These are phyloP conservation scores for Xylaria castorea DNA, from an alignment of 495 filamentous ascomycete species.

Conservation along the genomic window DNA sequence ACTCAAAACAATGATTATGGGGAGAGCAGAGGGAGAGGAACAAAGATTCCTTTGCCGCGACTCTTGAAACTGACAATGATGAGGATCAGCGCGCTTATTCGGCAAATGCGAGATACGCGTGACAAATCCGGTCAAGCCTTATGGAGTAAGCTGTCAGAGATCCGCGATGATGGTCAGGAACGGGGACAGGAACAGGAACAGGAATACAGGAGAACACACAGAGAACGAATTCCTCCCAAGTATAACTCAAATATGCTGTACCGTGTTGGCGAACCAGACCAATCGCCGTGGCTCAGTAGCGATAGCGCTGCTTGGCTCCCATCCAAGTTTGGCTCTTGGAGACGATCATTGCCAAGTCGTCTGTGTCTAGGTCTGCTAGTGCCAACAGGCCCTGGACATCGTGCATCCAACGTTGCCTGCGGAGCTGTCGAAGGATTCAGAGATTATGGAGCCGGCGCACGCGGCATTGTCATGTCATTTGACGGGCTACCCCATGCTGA, in stretches of 20 bases:
- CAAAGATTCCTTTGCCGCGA: neutral
- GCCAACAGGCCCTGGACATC: constrained; percentile 16
- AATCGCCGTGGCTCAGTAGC: neutral
- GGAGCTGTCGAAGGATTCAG: constrained; percentile 17
- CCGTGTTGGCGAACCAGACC: neutral
- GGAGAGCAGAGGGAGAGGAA: neutral
- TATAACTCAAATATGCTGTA: constrained; percentile 10
- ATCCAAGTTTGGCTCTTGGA: neutral
- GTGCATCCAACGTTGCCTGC: neutral
- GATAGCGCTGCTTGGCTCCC: constrained; percentile 1
- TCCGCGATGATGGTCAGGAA: constrained; percentile 3
- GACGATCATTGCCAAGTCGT: constrained; percentile 20
- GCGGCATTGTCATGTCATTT: constrained; percentile 22
- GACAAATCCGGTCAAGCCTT: constrained; percentile 24
- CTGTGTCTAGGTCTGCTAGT: neutral
- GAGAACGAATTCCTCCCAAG: neutral
- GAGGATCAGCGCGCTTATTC: constrained; percentile 25
- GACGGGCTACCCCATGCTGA: constrained; percentile 11
- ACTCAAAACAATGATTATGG: neutral
- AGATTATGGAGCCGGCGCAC: constrained; percentile 8
- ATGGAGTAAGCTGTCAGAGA: constrained; percentile 12
- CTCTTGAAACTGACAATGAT: constrained; percentile 16
- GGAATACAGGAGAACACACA: neutral
- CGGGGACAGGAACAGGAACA: neutral
- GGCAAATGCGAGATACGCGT: constrained; percentile 14